Evolutionary conservation across 805 yeast genomes (phyloP).

Genomic region (Candida glaebosa): DNA sequence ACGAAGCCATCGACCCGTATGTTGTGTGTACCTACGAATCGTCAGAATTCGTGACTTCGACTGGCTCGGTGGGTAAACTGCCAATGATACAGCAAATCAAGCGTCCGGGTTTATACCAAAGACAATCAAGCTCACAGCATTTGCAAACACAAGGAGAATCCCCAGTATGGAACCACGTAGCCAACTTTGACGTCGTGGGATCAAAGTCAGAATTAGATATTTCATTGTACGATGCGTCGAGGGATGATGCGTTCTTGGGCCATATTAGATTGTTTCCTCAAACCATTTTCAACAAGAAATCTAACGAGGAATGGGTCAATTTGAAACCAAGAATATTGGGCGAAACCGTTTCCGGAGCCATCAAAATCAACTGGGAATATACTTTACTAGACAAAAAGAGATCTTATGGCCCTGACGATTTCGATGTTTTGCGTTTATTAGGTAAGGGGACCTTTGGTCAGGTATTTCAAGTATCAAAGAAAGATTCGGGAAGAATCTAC

Average conservation of each 20-base stretch:
- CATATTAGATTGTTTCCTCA: constrained; percentile 69
- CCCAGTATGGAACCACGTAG: constrained; percentile 90
- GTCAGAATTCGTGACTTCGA: constrained; percentile 85
- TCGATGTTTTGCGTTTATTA: constrained; percentile 81
- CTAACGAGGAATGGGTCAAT: constrained; percentile 64
- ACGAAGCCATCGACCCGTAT: constrained; percentile 67
- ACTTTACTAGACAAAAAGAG: constrained; percentile 60
- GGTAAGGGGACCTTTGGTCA: constrained; percentile 99
- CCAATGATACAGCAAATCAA: constrained; percentile 17
- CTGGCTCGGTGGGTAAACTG: constrained; percentile 45
- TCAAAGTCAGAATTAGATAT: constrained; percentile 80
- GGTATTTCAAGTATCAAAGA: constrained; percentile 92
- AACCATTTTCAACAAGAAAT: constrained; percentile 35
- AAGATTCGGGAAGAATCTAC: constrained; percentile 84
- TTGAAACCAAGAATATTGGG: constrained; percentile 72
- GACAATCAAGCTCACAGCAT: constrained; percentile 37
- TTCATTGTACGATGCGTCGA: constrained; percentile 83
- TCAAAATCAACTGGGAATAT: constrained; percentile 73
- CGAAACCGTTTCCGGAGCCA: constrained; percentile 74
- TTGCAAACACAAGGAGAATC: constrained; percentile 20
- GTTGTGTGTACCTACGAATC: constrained; percentile 91
- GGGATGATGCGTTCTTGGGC: constrained; percentile 83
- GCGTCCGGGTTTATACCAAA: constrained; percentile 35
- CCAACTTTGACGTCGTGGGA: constrained; percentile 88
- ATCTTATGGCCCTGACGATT: constrained; percentile 90